These are phyloP conservation scores for Aspergillus sparsus DNA, from an alignment of 495 filamentous ascomycete species.

Conservation along the genomic window DNA sequence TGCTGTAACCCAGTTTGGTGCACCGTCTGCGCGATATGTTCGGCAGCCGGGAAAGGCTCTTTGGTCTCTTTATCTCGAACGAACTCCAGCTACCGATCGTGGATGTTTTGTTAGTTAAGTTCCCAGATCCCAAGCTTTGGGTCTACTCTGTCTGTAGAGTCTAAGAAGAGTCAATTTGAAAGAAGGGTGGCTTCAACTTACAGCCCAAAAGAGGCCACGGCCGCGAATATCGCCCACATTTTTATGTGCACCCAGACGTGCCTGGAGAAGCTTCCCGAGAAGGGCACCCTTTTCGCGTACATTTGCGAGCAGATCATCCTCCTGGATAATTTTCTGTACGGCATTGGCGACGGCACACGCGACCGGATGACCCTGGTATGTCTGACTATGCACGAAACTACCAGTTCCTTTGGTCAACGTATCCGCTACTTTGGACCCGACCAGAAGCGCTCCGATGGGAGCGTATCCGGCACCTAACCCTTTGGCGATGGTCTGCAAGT, in stretches of 20 bases:
- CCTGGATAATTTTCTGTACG: conserved; percentile 48
- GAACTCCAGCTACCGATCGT: conserved; percentile 51
- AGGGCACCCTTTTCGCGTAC: conserved; percentile 46
- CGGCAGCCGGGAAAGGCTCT: conserved; percentile 44
- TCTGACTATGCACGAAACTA: conserved; percentile 52
- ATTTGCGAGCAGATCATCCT: conserved; percentile 48
- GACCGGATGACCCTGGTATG: conserved; percentile 55
- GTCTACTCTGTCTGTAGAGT: too few relatives aligned
- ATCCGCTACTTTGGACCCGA: conserved; percentile 51
- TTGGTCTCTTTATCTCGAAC: conserved; percentile 55
- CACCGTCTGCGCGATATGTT: conserved; percentile 46
- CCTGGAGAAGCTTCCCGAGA: conserved; percentile 40
- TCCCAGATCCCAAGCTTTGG: neutral
- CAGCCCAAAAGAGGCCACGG: conserved; percentile 54
- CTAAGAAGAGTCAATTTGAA: too few relatives aligned
- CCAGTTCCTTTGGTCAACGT: conserved; percentile 52
- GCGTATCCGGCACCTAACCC: conserved; percentile 61
- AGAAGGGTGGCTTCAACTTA: too few relatives aligned
- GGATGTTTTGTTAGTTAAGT: neutral
- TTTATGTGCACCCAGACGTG: conserved; percentile 36
- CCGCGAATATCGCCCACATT: conserved; percentile 57
- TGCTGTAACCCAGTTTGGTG: conserved; percentile 49
- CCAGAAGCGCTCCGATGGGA: conserved; percentile 58
- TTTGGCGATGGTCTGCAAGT: conserved; percentile 64
- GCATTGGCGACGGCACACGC: conserved; percentile 50